Base-by-base conservation (phyloP, 192 early-diverging fungal genomes). In the Kappamyces sp. region DNA sequence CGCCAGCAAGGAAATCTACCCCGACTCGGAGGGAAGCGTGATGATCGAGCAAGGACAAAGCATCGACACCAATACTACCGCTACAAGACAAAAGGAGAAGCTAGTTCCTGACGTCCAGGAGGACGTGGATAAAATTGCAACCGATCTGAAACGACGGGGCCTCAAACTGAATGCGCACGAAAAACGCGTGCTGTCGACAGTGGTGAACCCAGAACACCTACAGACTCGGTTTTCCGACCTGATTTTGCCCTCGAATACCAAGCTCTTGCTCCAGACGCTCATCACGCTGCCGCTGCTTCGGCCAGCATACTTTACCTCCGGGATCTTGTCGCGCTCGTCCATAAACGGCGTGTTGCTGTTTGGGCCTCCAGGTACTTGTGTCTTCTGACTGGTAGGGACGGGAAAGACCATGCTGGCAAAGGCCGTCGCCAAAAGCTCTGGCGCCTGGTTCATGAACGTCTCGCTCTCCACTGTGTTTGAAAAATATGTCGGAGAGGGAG, bases 401-500 rank as follows among this genome's bases (percentile, higher is more conserved):
- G 72, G 65, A 46, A 74, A 71, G 49, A 76, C 79, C 5, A 60
- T 78, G 66, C 68, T 83, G 4, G 78, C 73, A 3, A 73, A 73
- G 52, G 75, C 80, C 7, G 66, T 81, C 29, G 80, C 80, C 5
- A 91, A 90, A 57, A 88, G 89, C 63, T 91, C 88, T 35, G 86
- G 87, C 37, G 96, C 96, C 0, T 89, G 86, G 4, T 99, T 99
- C 66, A 96, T 99, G 73, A 90, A 87, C 63, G 77, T 99, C 65
- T 89, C 92, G 49, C 78, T 97, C 15, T 91, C 88, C 1, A 92
- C 94, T 31, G 70, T 99, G 55, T 93, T 91, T 31, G 96, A 99
- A 70, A 97, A 99, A 73, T 99, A 91, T 67, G 88, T 95, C 22
- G 95, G 95, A 14, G 92, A 98, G 67, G 91, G 93, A 14, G 95